Base-by-base conservation (phyloP, 2,329 filamentous ascomycete genomes). In the Macrophomina phaseolina region DNA sequence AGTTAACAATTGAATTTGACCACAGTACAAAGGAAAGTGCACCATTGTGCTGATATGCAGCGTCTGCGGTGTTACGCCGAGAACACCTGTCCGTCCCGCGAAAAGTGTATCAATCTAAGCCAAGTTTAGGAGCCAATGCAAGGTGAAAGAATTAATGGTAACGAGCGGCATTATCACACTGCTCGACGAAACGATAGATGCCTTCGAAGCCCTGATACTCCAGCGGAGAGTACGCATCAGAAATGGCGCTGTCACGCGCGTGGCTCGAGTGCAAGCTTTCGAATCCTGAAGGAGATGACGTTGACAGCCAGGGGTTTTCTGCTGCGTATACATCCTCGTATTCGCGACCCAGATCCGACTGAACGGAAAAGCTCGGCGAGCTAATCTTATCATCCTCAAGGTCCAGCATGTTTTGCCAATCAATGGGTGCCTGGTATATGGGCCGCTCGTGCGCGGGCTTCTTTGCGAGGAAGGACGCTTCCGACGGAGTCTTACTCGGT, bases 181-280 rank as follows among this genome's bases (percentile, higher is more conserved):
- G 84, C 71, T 88, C 85, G 67, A 91, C 81, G 73, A 91, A 91
- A 61, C 83, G 82, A 72, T 89, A 88, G 40, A 91, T 90, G 3
- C 88, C 89, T 72, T 90, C 86, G 14, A 88, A 77, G 5, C 87
- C 86, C 68, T 89, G 87, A 69, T 88, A 89, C 62, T 86, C 86
- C 12, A 88, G 81, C 3, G 82, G 82, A 32, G 77, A 78, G 36
- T 78, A 69, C 65, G 73, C 58, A 40, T 77, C 72, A 4, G 66
- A 67, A 30, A 38, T 42, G 7, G 38, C 56, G 16, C 65, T 73
- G 28, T 74, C 70, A 55, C 83, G 82, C 14, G 74, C 81, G 74
- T 87, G 84, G 69, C 85, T 87, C 23, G 83, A 82, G 56, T 84
- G 83, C 28, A 89, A 75, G 64, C 85, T 88, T 7, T 86, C 87